Percentiles rank a stretch among this genome's conserved stretches.
Conservation (phyloP, 176 grass and related monocot genomes). For the Cymbopogon citratus region DNA sequence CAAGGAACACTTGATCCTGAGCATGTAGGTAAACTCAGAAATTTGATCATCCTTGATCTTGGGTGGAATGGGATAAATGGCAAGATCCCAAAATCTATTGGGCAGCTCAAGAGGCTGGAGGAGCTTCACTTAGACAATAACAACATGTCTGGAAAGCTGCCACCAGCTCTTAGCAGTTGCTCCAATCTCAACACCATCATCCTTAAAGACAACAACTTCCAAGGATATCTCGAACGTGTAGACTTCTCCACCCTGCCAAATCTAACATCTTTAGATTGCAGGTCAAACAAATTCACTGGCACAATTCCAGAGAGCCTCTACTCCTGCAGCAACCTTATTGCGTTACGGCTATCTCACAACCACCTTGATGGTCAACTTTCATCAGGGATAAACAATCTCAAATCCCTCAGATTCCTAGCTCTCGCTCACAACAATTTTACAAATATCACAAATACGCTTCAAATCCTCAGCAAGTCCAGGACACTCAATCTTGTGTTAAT, state of each 20-base stretch:
- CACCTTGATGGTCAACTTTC: slow-evolving; percentile 19
- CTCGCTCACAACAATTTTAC: slow-evolving; percentile 17
- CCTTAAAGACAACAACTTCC: slow-evolving; percentile 27
- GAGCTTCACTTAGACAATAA: slow-evolving; percentile 28
- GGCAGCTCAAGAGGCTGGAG: slow-evolving; percentile 35
- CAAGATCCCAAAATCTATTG: slow-evolving; percentile 30
- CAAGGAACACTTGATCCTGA: slow-evolving; percentile 4
- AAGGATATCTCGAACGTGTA: slow-evolving; percentile 21
- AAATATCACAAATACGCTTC: slow-evolving; percentile 33
- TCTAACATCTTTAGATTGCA: slow-evolving; percentile 18
- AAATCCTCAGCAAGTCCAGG: slow-evolving; percentile 26
- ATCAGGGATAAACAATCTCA: slow-evolving; percentile 6
- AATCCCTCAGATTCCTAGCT: slow-evolving; percentile 24
- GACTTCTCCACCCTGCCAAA: slow-evolving; percentile 32
- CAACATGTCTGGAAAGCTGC: slow-evolving; percentile 27
- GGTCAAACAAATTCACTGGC: slow-evolving; percentile 19
- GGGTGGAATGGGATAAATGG: slow-evolving; percentile 20
- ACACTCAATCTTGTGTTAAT: neutral
- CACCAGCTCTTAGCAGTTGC: slow-evolving; percentile 27
- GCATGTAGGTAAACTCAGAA: slow-evolving; percentile 1
- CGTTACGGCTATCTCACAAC: slow-evolving; percentile 27
- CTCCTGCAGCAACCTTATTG: slow-evolving; percentile 29
- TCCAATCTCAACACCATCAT: slow-evolving; percentile 14
- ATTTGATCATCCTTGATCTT: slow-evolving; percentile 24
- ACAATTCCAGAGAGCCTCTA: slow-evolving; percentile 40